phyloP scores from a whole-genome alignment of 2,329 filamentous ascomycete genomes.

The Blastomyces parvus region DNA sequence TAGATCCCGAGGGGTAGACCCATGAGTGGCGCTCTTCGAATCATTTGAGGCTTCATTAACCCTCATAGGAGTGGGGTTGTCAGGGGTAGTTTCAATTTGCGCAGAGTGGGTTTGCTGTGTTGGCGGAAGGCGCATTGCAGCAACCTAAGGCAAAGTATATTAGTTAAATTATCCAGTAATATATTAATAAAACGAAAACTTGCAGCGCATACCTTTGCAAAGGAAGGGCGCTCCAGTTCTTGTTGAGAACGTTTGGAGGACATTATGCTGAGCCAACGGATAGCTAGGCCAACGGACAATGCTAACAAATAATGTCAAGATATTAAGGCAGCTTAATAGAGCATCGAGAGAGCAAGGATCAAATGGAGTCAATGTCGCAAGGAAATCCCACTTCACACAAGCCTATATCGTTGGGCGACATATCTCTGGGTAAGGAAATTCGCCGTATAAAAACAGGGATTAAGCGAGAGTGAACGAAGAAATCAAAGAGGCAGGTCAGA shows the following conservation, averaged over 20 bases:
- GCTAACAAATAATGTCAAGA: conserved; percentile 8
- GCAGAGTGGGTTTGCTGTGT: conserved; percentile 21
- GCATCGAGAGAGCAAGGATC: conserved; percentile 20
- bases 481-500: conserved; percentile 7
- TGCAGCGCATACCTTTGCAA: conserved; percentile 58
- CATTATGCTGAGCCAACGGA: conserved; percentile 7
- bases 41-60: conserved; percentile 15
- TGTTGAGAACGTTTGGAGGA: conserved; percentile 20
- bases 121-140: conserved; percentile 33
- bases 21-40: conserved; percentile 16
- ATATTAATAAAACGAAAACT: neutral
- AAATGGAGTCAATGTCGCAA: conserved; percentile 30
- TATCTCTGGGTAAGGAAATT: conserved; percentile 35
- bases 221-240: conserved; percentile 46
- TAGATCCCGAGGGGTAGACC: conserved; percentile 15
- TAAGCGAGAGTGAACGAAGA: conserved; percentile 19
- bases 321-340: conserved; percentile 17
- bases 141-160: conserved; percentile 27
- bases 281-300: conserved; percentile 1
- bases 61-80: conserved; percentile 12
- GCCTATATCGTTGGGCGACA: conserved; percentile 36
- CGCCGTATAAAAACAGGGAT: conserved; percentile 32
- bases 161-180: neutral
- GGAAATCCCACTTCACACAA: conserved; percentile 35
- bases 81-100: conserved; percentile 20